Base-by-base conservation (phyloP, 306 rosid genomes). In the Ziziphus jujuba region DNA sequence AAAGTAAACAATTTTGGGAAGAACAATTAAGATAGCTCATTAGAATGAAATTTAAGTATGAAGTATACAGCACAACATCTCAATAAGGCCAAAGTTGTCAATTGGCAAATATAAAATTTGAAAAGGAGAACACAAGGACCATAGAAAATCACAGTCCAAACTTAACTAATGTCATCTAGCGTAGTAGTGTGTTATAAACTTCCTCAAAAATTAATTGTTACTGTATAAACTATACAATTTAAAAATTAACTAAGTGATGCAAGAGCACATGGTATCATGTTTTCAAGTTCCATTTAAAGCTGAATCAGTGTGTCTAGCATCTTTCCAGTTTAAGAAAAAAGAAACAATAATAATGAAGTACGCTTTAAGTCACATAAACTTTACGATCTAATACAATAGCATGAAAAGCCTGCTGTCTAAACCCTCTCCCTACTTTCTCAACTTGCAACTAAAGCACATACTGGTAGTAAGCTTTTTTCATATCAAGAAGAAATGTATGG, bases 1-100 rank as follows among this genome's bases (percentile, higher is more conserved):
- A 56, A 61, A 61, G 63, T 49, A 53, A 72, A 70, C 68, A 51
- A 76, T 3, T 67, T 55, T 70, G 36, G 59, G 63, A 63, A 56
- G 61, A 70, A 45, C 28, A 45, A 33, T 12, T 17, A 57, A 28
- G 9, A 50, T 10, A 50, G 21, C 20, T 50, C 9, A 19, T 5
- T 50, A 20, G 55, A n/a, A 50, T 17, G 15, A 20, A 10, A 50
- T 16, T 50, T 50, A 16, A 50, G 8, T 16, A 50, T 16, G 55
- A 50, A 7, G 8, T 50, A 50, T 19, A 50, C 17, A 50, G 55
- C 21, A 16, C 5, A 4, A 16, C 2, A 16, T 19, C 4, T 50
- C 20, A 50, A 25, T 7, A 54, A 71, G 54, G 50, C 55, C 58
- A 77, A 72, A 69, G 54, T 33, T 24, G 59, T 50, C 53, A 24